Evolutionary conservation across 2,329 filamentous ascomycete species (phyloP).

Genomic region (Cordyceps pruinosa): DNA sequence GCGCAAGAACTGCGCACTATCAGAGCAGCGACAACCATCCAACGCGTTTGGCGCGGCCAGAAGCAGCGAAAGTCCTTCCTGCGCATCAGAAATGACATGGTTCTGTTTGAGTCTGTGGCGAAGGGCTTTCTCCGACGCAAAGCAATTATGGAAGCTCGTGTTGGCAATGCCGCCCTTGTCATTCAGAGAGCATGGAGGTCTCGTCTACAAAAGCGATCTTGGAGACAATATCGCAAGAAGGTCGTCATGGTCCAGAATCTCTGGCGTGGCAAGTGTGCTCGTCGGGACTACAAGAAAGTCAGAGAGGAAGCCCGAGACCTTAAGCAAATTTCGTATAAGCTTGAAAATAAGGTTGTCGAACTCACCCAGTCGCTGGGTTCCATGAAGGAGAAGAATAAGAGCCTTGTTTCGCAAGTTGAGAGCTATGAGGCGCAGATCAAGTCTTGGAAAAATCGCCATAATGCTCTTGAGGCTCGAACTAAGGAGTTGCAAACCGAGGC

Average conservation of each 20-base stretch:
- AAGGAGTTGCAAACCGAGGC: conserved; percentile 95
- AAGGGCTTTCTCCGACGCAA: conserved; percentile 89
- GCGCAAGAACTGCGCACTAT: conserved; percentile 75
- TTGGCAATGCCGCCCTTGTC: conserved; percentile 82
- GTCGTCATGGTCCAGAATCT: conserved; percentile 84
- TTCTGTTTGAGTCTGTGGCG: conserved; percentile 80
- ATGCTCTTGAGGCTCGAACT: conserved; percentile 77
- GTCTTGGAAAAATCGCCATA: conserved; percentile 90
- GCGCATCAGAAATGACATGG: conserved; percentile 71
- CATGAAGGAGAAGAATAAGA: conserved; percentile 92
- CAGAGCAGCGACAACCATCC: conserved; percentile 88
- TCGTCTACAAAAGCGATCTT: conserved; percentile 67
- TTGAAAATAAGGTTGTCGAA: conserved; percentile 99
- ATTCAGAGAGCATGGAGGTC: conserved; percentile 90
- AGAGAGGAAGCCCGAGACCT: conserved; percentile 95
- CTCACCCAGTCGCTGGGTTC: conserved; percentile 88
- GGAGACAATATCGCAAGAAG: conserved; percentile 86
- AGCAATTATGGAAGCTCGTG: conserved; percentile 86
- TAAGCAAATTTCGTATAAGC: conserved; percentile 98
- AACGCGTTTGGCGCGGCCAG: conserved; percentile 88
- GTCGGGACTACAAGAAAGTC: conserved; percentile 79
- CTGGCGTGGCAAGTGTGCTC: conserved; percentile 79
- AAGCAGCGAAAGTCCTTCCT: conserved; percentile 80
- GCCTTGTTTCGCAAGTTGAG: conserved; percentile 77
- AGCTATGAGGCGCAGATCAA: conserved; percentile 95